Evolutionary conservation across 176 grass and related monocot genomes (phyloP).

Genomic region (Triticum timopheevii): DNA sequence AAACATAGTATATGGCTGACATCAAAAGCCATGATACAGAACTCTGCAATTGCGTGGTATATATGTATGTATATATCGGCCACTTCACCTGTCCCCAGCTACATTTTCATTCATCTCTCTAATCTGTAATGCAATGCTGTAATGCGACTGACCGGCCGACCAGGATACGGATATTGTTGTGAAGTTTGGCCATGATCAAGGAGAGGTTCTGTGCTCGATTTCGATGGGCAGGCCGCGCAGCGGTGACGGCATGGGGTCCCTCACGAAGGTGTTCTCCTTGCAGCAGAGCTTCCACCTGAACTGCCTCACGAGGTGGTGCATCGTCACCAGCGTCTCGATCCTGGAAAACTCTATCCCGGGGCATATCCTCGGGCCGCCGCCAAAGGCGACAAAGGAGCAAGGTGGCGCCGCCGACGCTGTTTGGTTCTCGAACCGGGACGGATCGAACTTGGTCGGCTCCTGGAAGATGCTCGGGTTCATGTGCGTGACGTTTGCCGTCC

Average conservation of each 20-base stretch:
- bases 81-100: background rate
- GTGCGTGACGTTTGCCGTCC: conserved; percentile 36
- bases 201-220: background rate
- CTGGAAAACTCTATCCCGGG: conserved; percentile 44
- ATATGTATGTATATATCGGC: background rate
- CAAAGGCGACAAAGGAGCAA: conserved; percentile 52
- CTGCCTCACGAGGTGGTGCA: conserved; percentile 33
- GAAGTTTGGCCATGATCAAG: background rate
- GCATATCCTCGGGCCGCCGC: conserved; percentile 43
- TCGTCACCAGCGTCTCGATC: conserved; percentile 52
- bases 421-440: conserved; percentile 39
- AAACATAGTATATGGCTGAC: background rate
- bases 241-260: conserved; percentile 47
- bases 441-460: conserved; percentile 41
- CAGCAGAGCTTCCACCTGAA: conserved; percentile 54
- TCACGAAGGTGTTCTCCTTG: conserved; percentile 35
- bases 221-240: conserved; percentile 34
- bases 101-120: background rate
- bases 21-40: background rate
- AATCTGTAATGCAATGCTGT: background rate
- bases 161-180: background rate
- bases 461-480: conserved; percentile 45
- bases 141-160: background rate
- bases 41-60: background rate
- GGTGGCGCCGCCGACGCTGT: background rate